These are phyloP conservation scores for Amoebophrya sp. DNA, from an alignment of 169 alveolate species.

Conservation along the genomic window DNA sequence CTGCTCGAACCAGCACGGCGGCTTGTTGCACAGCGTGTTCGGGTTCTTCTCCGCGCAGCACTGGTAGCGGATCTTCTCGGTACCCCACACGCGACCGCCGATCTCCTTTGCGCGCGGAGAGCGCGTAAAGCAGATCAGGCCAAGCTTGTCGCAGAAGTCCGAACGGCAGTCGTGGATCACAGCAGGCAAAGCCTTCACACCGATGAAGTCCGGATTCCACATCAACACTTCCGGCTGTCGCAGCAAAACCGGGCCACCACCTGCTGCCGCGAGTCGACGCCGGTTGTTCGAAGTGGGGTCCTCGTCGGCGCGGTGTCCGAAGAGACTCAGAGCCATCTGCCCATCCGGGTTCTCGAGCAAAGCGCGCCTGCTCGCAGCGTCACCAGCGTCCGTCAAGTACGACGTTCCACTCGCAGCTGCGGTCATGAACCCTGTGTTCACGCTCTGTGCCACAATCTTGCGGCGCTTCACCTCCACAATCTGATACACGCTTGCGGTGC, in stretches of 20 bases:
- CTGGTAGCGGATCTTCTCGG: not conserved
- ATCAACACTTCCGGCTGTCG: not conserved
- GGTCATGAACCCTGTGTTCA: not conserved
- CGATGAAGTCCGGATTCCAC: not conserved
- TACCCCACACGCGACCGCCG: not conserved
- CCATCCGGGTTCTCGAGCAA: not conserved
- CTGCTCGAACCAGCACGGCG: slow-evolving; percentile 24
- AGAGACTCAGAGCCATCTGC: not conserved
- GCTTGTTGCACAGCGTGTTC: slow-evolving; percentile 11
- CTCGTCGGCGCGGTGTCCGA: not conserved
- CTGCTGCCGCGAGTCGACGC: not conserved
- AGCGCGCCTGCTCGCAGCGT: not conserved
- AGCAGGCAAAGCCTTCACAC: not conserved
- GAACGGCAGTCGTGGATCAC: slow-evolving; percentile 2
- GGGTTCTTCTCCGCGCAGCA: slow-evolving; percentile 27
- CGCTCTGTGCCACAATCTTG: not conserved
- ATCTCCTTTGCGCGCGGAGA: not conserved
- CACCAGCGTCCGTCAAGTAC: not conserved
- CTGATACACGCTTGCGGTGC: not conserved
- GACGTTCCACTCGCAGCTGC: not conserved
- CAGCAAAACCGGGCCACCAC: not conserved
- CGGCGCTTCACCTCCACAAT: slow-evolving; percentile 1
- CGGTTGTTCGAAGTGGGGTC: no score
- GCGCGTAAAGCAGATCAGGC: not conserved
- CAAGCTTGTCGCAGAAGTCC: not conserved